phyloP scores from a whole-genome alignment of 257 asterid genomes.

The Fraxinus quadrangulata region DNA sequence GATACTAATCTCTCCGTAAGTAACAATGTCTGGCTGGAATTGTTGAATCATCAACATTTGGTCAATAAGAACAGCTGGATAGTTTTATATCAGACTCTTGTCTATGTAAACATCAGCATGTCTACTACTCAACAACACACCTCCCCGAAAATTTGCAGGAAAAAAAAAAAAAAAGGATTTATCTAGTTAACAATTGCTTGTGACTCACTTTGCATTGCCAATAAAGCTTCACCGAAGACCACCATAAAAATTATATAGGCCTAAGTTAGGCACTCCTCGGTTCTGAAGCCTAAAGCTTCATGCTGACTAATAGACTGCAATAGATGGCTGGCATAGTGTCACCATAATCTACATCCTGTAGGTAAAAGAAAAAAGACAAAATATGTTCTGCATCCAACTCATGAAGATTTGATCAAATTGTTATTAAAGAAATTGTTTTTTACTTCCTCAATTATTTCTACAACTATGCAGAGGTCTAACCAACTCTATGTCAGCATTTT shows the following conservation, averaged over 20 bases:
- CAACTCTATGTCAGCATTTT: background rate
- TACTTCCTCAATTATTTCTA: background rate
- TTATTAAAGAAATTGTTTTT: background rate
- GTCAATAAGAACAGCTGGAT: background rate
- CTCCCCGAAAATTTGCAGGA: background rate
- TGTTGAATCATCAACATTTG: constrained; percentile 9
- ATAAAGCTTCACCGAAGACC: too few relatives aligned
- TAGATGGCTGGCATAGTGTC: background rate
- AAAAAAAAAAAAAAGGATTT: background rate
- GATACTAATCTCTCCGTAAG: constrained; percentile 81
- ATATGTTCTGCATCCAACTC: background rate
- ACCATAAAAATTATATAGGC: too few relatives aligned
- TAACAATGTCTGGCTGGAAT: constrained; percentile 8
- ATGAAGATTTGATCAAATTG: background rate
- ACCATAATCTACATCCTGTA: background rate
- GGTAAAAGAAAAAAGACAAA: background rate
- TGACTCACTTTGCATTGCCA: background rate
- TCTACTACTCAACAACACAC: background rate
- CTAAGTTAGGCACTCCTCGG: background rate
- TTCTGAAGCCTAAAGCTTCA: constrained; percentile 5
- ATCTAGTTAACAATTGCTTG: background rate
- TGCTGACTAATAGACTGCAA: constrained; percentile 5
- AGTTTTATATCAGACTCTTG: background rate
- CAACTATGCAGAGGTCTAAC: background rate
- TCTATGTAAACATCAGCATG: background rate